Evolutionary conservation across 768 basidiomycete genomes (phyloP).

Genomic region (Rubroboletus satanas): DNA sequence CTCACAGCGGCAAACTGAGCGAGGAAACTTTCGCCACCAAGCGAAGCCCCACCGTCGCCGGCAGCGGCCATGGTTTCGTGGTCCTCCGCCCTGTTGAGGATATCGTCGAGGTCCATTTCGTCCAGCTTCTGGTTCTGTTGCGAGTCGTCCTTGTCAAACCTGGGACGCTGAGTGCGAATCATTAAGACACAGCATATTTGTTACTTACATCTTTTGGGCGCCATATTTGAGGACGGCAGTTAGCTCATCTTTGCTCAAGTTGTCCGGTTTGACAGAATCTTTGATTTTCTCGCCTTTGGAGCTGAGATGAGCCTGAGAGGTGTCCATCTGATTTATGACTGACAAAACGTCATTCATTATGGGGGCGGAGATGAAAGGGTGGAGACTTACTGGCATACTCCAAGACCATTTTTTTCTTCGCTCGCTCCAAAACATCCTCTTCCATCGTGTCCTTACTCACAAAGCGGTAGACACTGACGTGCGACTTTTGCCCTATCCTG

Average conservation of each 20-base stretch:
- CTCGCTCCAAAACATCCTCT: slow-evolving; percentile 95
- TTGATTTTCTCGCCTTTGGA: slow-evolving; percentile 66
- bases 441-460: slow-evolving; percentile 99
- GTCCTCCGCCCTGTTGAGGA: slow-evolving; percentile 93
- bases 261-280: slow-evolving; percentile 71
- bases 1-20: slow-evolving; percentile 93
- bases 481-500: slow-evolving; percentile 97
- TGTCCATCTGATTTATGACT: slow-evolving; percentile 99
- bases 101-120: slow-evolving; percentile 98
- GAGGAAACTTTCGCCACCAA: slow-evolving; percentile 97
- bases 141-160: slow-evolving; percentile 96
- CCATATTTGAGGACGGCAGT: slow-evolving; percentile 98
- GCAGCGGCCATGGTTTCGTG: slow-evolving; percentile 88
- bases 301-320: slow-evolving; percentile 92
- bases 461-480: slow-evolving; percentile 97
- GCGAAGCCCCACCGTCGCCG: slow-evolving; percentile 83
- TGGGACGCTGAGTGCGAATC: slow-evolving; percentile 29
- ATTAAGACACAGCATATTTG: slow-evolving; percentile 2
- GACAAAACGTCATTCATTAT: slow-evolving; percentile 13
- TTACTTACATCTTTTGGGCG: slow-evolving; percentile 87
- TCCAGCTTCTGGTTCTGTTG: slow-evolving; percentile 94
- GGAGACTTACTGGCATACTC: slow-evolving; percentile 92
- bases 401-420: slow-evolving; percentile 99
- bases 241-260: slow-evolving; percentile 93
- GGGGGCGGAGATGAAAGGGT: slow-evolving; percentile 12